Evolutionary conservation across 2,329 filamentous ascomycete genomes (phyloP).

Genomic region (Diaporthe nobilis): DNA sequence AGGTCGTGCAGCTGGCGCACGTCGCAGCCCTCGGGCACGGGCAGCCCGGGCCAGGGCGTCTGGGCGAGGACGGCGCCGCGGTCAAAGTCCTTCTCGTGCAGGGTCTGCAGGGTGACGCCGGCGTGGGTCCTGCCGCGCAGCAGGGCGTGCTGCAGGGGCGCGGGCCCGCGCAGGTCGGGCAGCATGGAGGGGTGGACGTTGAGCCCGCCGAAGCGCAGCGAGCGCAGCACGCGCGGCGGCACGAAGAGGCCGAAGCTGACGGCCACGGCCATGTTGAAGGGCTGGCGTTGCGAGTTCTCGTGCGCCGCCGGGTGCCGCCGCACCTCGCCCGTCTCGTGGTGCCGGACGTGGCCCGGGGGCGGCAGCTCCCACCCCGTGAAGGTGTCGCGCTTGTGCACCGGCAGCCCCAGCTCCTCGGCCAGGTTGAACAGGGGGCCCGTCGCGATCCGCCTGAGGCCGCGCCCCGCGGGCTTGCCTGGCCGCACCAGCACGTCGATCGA

Average conservation of each 20-base stretch:
- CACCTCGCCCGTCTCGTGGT: constrained; percentile 39
- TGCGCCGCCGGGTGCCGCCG: constrained; percentile 42
- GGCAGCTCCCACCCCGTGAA: constrained; percentile 80
- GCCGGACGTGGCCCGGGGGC: constrained; percentile 33
- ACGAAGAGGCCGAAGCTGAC: constrained; percentile 96
- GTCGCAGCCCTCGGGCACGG: constrained; percentile 60
- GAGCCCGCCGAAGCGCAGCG: constrained; percentile 84
- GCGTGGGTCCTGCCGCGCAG: constrained; percentile 72
- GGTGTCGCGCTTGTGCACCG: constrained; percentile 81
- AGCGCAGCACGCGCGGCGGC: constrained; percentile 79
- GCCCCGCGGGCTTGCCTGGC: constrained; percentile 82
- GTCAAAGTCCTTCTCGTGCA: constrained; percentile 84
- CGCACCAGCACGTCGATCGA: constrained; percentile 90
- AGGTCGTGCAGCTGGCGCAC: constrained; percentile 61
- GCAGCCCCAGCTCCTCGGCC: constrained; percentile 74
- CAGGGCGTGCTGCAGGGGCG: constrained; percentile 89
- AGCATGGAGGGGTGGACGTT: constrained; percentile 95
- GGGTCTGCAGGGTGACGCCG: constrained; percentile 89
- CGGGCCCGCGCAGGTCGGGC: constrained; percentile 87
- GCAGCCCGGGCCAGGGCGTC: constrained; percentile 71
- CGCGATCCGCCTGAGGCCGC: constrained; percentile 77
- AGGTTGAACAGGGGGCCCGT: constrained; percentile 81
- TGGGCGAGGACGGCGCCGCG: constrained; percentile 82
- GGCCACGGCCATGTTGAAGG: constrained; percentile 85
- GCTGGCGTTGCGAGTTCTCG: constrained; percentile 59